A percentile compares a stretch with the other conserved stretches of the same genome.
These are phyloP conservation scores for Aureobasidium sp. DNA, from an alignment of 2,329 filamentous ascomycete genomes.

Conservation along the genomic window DNA sequence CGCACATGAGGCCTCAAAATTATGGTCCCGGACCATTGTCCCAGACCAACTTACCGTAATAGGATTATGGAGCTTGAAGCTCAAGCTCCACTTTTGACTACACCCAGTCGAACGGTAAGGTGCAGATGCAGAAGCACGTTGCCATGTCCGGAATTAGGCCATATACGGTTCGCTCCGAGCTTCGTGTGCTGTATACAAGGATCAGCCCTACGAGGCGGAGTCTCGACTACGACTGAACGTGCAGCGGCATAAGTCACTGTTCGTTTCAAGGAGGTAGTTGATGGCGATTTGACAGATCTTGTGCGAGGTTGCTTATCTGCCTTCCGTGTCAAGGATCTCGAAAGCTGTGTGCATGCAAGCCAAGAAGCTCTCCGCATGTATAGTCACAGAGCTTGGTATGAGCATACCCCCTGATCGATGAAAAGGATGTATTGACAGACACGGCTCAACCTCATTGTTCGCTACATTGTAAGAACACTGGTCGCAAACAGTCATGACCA, in stretches of 20 bases:
- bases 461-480: background rate
- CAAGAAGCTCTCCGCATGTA: background rate
- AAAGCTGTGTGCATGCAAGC: background rate
- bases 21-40: conserved; percentile 1
- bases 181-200: background rate
- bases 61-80: background rate
- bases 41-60: background rate
- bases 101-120: background rate
- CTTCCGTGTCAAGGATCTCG: background rate
- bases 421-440: too few species aligned
- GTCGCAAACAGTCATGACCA: too few species aligned
- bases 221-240: background rate
- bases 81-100: background rate
- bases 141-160: background rate
- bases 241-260: background rate
- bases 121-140: conserved; percentile 1
- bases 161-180: background rate
- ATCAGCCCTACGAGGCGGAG: background rate
- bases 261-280: background rate
- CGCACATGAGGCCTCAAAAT: background rate
- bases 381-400: background rate
- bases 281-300: background rate
- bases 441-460: background rate
- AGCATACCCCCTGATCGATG: background rate
- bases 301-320: background rate